Conservation (phyloP, 2,329 filamentous ascomycete genomes). For the Penicillium fuscoglaucum region DNA sequence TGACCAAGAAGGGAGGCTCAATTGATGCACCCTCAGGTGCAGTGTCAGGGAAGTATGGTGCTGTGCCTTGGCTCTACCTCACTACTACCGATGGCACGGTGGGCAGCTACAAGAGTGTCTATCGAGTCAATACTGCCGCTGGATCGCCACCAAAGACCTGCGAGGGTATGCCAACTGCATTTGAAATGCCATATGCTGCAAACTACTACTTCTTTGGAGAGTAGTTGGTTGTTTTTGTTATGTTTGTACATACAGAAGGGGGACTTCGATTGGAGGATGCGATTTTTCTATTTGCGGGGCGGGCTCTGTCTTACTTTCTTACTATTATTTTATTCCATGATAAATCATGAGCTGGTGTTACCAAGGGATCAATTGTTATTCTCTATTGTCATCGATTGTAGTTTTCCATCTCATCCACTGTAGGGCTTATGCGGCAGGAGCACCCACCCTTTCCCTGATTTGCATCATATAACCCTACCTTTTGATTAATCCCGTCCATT, state of each 20-base stretch:
- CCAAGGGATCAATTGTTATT: background rate
- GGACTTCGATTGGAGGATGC: constrained; percentile 6
- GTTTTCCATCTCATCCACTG: background rate
- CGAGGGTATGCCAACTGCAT: constrained; percentile 59
- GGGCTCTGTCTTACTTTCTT: constrained; percentile 12
- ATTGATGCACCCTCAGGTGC: constrained; percentile 64
- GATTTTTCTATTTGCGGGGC: constrained; percentile 8
- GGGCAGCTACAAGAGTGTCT: constrained; percentile 70
- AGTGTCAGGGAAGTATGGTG: constrained; percentile 60
- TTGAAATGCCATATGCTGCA: constrained; percentile 77
- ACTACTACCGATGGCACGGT: constrained; percentile 55
- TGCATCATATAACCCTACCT: background rate
- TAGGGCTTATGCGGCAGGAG: background rate
- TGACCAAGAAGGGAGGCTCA: constrained; percentile 62
- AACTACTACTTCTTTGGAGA: constrained; percentile 67
- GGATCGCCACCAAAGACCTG: constrained; percentile 75
- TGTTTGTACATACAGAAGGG: constrained; percentile 18
- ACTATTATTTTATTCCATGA: background rate
- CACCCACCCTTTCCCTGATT: background rate
- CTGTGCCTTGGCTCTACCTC: constrained; percentile 81
- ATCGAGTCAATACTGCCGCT: constrained; percentile 79
- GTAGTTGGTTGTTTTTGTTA: constrained; percentile 15
- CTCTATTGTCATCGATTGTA: background rate
- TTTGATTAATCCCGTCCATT: background rate
- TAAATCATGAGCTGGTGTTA: background rate